Conservation (phyloP, 768 basidiomycete species). For the Tricholoma saponaceum region DNA sequence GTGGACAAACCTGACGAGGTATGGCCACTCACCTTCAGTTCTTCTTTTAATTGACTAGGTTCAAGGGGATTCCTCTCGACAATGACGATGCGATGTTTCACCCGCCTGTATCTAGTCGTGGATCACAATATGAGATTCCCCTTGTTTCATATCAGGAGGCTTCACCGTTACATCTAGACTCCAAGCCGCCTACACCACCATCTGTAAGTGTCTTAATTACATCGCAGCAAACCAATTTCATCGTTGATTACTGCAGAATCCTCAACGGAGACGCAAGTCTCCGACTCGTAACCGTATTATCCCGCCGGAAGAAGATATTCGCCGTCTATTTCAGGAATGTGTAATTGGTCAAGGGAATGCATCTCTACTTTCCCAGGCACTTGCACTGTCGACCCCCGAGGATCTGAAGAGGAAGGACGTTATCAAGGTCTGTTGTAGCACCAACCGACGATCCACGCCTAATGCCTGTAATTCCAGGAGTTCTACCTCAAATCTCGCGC, state of each 20-base stretch:
- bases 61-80: slow-evolving; percentile 72
- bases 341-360: slow-evolving; percentile 83
- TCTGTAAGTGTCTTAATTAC: slow-evolving; percentile 14
- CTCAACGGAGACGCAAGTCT: slow-evolving; percentile 34
- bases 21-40: slow-evolving; percentile 11
- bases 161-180: slow-evolving; percentile 24
- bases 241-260: slow-evolving; percentile 11
- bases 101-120: slow-evolving; percentile 46
- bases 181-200: slow-evolving; percentile 20
- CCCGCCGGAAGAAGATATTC: slow-evolving; percentile 80
- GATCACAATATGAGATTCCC: slow-evolving; percentile 34
- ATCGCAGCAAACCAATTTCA: slow-evolving; percentile 7
- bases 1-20: slow-evolving; percentile 80
- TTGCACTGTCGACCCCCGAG: slow-evolving; percentile 66
- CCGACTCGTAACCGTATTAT: slow-evolving; percentile 43
- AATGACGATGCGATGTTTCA: slow-evolving; percentile 78
- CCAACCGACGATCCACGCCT: background rate
- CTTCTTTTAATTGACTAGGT: background rate
- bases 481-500: slow-evolving; percentile 74
- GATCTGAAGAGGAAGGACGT: slow-evolving; percentile 61
- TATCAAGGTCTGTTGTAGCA: slow-evolving; percentile 43
- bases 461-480: slow-evolving; percentile 51
- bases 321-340: slow-evolving; percentile 81
- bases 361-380: slow-evolving; percentile 61
- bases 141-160: slow-evolving; percentile 33